Conservation (phyloP, 2,329 filamentous ascomycete species). For the Venturia carpophila region DNA sequence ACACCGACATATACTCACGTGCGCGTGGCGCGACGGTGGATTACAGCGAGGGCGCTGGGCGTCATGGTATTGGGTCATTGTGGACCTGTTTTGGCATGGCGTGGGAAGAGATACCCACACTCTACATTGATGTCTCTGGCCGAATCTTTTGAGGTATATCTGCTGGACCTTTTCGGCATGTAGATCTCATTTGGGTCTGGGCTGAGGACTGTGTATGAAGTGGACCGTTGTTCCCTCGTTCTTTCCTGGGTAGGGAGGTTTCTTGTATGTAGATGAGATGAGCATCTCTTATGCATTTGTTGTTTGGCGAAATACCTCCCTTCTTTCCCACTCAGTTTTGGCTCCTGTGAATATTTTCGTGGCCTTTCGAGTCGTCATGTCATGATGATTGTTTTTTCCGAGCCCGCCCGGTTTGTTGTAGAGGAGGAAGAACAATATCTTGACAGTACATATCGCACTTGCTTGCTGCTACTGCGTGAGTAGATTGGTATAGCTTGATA, state of each 20-base stretch:
- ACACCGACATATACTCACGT: background rate
- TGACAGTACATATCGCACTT: no score
- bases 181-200: background rate
- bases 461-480: no score
- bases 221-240: background rate
- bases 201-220: background rate
- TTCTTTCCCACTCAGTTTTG: no score
- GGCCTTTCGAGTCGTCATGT: no score
- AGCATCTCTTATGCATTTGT: no score
- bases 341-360: no score
- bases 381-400: no score
- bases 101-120: background rate
- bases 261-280: background rate
- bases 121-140: background rate
- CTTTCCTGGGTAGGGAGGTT: background rate
- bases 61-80: background rate
- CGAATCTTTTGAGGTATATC: background rate
- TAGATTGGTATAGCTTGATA: no score
- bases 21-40: background rate
- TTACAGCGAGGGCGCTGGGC: conserved; percentile 1
- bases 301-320: no score
- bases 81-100: background rate
- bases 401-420: no score
- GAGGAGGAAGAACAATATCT: no score
- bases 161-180: background rate